Evolutionary conservation across 768 basidiomycete genomes (phyloP).

Genomic region (Pholiota conissans): DNA sequence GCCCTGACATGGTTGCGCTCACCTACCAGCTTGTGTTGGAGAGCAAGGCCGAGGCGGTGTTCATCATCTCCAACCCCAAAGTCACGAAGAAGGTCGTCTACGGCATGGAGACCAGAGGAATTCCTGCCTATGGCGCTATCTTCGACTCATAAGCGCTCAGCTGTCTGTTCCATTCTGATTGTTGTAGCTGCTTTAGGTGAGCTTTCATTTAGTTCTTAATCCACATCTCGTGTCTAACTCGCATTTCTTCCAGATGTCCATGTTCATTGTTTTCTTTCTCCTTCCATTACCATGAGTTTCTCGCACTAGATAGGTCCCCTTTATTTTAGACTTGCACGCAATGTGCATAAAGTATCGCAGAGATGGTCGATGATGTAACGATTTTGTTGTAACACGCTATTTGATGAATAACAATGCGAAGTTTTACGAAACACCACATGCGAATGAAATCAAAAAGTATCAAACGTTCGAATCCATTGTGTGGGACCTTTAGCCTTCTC

Average conservation of each 20-base stretch:
- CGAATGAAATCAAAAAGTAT: no score
- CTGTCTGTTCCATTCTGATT: neutral
- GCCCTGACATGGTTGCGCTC: slow-evolving; percentile 40
- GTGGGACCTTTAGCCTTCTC: no score
- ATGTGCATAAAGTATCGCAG: neutral
- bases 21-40: slow-evolving; percentile 38
- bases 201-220: neutral
- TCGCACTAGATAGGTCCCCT: neutral
- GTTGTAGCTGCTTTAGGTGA: neutral
- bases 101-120: slow-evolving; percentile 40
- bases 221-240: neutral
- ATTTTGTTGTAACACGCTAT: neutral
- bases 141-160: slow-evolving; percentile 33
- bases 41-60: slow-evolving; percentile 39
- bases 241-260: neutral
- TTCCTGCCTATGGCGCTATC: slow-evolving; percentile 41
- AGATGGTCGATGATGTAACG: neutral
- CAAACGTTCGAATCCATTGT: no score
- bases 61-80: slow-evolving; percentile 40
- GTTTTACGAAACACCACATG: neutral
- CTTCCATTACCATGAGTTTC: neutral
- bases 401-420: neutral
- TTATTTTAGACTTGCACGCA: neutral
- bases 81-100: slow-evolving; percentile 39
- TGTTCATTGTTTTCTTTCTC: neutral